Base-by-base conservation (phyloP, 78 protist genomes). In the slime mould (Dictyostelium discoideum) region DNA sequence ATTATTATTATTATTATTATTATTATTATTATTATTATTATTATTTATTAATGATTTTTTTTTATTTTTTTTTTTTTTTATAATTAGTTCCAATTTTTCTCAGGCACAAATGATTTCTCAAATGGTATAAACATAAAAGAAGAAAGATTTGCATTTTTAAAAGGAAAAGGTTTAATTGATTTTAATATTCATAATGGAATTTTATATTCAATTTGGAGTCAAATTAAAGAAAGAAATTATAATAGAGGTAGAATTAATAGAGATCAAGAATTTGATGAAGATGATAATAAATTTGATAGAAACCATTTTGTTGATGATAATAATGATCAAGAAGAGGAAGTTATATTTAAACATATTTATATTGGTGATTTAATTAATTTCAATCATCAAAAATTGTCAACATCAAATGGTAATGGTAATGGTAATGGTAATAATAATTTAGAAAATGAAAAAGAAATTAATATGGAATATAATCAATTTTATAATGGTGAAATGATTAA, bases 401-500 rank as follows among this genome's bases (percentile, higher is more conserved):
- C 16, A 57, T 18, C 67, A 57, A 57, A n/a, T 18, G 3, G 8
- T 18, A 20, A 2, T 18, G 20, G 1, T 18, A 8, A 8, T 18
- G 20, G 1, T 18, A 8, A 8, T 18, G 3, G 3, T 42, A 42
- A 5, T 42, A 42, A 42, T 42, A n/a, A 81, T n/a, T 18, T 22
- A 42, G 69, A 82, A 48, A 20, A 48, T 42, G 95, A 90, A 20
- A 48, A 54, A 29, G 81, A 69, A 13, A 11, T 72, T 1, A 90
- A 90, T 73, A 82, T 90, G 88, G 95, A 90, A 54, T 82, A 44
- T 48, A 90, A 73, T 72, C 44, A 63, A 46, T 90, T 82, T 39
- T 42, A 72, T 72, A 29, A 65, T 7, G 65, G 67, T 10, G 6
- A 24, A 22, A 90, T 90, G 87, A 10, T 11, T 24, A 26, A 60